Base-by-base conservation (phyloP, 2,329 filamentous ascomycete genomes). In the Claviceps sorghi region DNA sequence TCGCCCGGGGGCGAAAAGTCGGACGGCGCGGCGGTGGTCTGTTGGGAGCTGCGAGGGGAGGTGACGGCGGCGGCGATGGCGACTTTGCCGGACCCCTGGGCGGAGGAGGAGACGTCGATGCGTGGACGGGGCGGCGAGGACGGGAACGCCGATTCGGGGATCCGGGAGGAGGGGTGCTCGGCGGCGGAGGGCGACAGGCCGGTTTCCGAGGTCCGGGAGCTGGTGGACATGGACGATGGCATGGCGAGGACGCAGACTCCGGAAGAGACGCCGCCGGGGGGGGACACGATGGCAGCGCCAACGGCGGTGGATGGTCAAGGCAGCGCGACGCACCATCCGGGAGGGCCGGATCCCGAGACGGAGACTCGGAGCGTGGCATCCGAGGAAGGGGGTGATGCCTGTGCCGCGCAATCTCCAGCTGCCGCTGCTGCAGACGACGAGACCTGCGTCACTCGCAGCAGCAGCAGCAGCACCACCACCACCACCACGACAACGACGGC, bases 201-300 rank as follows among this genome's bases (percentile, higher is more conserved):
- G 50, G 57, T 59, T 0, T 73, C 71, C 8, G 77, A 74, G 55
- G 74, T 78, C 2, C 72, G 74, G 51, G 71, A 72, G 48, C 62
- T 78, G 26, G 75, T 77, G 34, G 69, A 69, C 22, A 70, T 73
- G 64, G 77, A 69, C 48, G 74, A 80, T 54, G 72, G 69, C 3
- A 66, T 77, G 13, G 58, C 64, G 0, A 66, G 57, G 19, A 43
- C 8, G 50, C 53, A 58, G 8, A 15, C 29, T 6, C 38, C 7
- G 10, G 45, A 15, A 9, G 26, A 13, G 22, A 26, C 17, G 42
- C 22, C 42, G 8, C 26, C 13, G 17, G 22, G 22, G 6, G 22
- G 5, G 2, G 42, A 42, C 10, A 13, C 36, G 26, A 49, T 30
- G n/a, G 29, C 11, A 17, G 26, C 10, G 17, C 9, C 2, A 5